Evolutionary conservation across 768 basidiomycete species (phyloP), one percentile per base, ranked within the genome.

Genomic region (Xerocomellus amylosporus): DNA sequence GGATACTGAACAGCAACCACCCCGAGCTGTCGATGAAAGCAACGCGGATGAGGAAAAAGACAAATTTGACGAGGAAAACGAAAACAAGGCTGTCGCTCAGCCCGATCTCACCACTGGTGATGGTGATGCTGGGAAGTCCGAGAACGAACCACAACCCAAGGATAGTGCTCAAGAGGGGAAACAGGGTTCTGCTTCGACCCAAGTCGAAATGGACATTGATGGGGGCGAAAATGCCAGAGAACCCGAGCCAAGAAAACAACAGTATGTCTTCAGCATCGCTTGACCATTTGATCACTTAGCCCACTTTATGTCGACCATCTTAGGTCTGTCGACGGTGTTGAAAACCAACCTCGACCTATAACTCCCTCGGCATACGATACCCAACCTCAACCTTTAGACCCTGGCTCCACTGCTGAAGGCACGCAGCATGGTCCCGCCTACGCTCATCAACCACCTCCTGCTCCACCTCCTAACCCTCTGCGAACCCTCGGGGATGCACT

Each of bases 401-500:
- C 70, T 8, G 76, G 74, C 34, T 57, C 77, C 39, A 71, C 72
- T 24, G 57, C 75, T 34, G 70, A 72, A 54, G 80, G 81, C 45
- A 59, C 71, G 10, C 78, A 83, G 53, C 73, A 77, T 45, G 81
- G 81, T 13, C 71, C 71, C 17, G 71, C 70, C 9, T 59, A 74
- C 20, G 70, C 77, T 15, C 74, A 73, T 43, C 73, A 72, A 6
- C 75, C 79, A 24, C 67, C 63, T 28, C 73, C 74, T 50, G 49
- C 36, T 5, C 61, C 70, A 9, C 51, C 69, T 31, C 68, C 71
- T 31, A 85, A 89, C 60, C 84, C 86, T 5, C 71, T 85, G 36
- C 90, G 93, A 46, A 88, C 83, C 58, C 82, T 94, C 3, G 93
- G 93, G 30, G 93, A 97, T 63, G 81, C 88, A 0, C 69, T 91